Conservation (phyloP, 305 asterid species). For the Fraxinus sp. region DNA sequence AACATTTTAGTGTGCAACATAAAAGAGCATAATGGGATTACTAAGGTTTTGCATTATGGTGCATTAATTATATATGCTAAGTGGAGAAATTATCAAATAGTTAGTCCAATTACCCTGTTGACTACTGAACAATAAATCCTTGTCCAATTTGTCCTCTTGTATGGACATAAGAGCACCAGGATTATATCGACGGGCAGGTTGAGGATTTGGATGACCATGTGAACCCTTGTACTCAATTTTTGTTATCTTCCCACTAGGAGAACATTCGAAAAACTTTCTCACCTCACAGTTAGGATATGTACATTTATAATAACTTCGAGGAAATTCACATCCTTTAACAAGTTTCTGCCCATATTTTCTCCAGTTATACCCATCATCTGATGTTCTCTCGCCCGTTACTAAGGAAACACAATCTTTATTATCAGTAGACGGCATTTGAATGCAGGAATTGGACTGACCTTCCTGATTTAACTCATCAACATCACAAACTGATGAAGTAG, state of each 20-base stretch:
- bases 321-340: constrained; percentile 97
- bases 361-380: constrained; percentile 98
- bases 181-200: constrained; percentile 73
- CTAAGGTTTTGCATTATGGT: constrained; percentile 15
- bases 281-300: constrained; percentile 95
- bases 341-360: constrained; percentile 98
- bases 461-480: constrained; percentile 45
- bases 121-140: constrained; percentile 44
- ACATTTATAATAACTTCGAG: constrained; percentile 95
- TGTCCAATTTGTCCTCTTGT: constrained; percentile 72
- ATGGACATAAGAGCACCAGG: constrained; percentile 69
- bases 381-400: constrained; percentile 67
- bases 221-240: constrained; percentile 93
- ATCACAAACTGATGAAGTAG: constrained; percentile 41
- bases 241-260: constrained; percentile 88
- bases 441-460: constrained; percentile 35
- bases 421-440: constrained; percentile 53
- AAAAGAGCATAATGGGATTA: constrained; percentile 16
- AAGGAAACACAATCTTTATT: constrained; percentile 52
- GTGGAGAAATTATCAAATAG: constrained; percentile 20
- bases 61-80: neutral
- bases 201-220: constrained; percentile 97
- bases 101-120: constrained; percentile 62
- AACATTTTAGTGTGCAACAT: constrained; percentile 18
- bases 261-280: constrained; percentile 88